Evolutionary conservation across 768 basidiomycete genomes (phyloP), one percentile per base, ranked within the genome.

Genomic region (Cystofilobasidium bisporidii): DNA sequence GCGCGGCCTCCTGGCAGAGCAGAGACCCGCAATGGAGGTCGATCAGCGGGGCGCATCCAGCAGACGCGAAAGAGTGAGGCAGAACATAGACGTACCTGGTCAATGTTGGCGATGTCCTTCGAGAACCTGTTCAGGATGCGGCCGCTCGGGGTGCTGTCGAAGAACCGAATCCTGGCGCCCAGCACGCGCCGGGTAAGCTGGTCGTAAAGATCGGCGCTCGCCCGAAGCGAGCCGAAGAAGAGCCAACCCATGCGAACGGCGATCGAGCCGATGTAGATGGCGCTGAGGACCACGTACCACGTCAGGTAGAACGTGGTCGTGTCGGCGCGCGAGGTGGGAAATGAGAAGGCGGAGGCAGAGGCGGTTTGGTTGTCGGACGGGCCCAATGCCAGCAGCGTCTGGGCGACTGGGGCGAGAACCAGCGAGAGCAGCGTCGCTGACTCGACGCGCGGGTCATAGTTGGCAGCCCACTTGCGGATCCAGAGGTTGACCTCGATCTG

Each of bases 401-500:
- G 48, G n/a, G 24, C 48, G 15, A 69, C 56, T 3, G 68, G 61
- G 6, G 62, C 62, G 57, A 50, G 26, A 28, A 69, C 18, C 32
- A 69, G 48, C 1, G 41, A 14, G 36, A 48, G 30, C 14, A 63
- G 4, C 38, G n/a, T 63, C 12, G 58, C 2, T 32, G 50, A 38
- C 32, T 61, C 58, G 47, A 20, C 48, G 3, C 24, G 26, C 12
- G 28, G 24, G 38, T 67, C 48, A 41, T 69, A 63, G 33, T 33
- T 47, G 33, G 28, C 45, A n/a, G 68, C 75, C 77, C 77, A 78
- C 24, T 73, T 71, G 57, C 72, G 73, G 64, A 78, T 74, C 75
- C 75, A 77, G 40, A 73, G 70, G 56, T 74, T 78, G 67, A 69
- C 75, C 18, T 67, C 66, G 43, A 78, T 71, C 68, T 78, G 77